phyloP scores from a whole-genome alignment of 495 filamentous ascomycete genomes.

The Pyrenopolyporus hunteri region DNA sequence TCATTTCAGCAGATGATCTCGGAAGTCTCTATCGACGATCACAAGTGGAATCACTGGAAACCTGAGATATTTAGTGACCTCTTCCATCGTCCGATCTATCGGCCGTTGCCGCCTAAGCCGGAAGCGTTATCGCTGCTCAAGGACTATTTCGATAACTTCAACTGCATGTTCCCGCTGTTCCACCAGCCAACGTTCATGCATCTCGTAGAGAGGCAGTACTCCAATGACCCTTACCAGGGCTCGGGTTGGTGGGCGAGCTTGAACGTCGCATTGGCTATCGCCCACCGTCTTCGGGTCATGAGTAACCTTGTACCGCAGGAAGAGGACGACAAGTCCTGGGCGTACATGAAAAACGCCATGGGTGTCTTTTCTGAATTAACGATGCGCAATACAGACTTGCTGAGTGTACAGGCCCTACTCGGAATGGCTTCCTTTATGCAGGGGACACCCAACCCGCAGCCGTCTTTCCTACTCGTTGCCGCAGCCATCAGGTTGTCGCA shows the following conservation, averaged over 20 bases:
- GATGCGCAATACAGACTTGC: constrained; percentile 92
- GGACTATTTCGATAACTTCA: constrained; percentile 98
- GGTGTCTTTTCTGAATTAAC: constrained; percentile 89
- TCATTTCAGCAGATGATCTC: constrained; percentile 98
- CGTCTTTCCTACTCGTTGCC: constrained; percentile 90
- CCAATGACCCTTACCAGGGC: constrained; percentile 88
- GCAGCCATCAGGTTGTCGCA: constrained; percentile 91
- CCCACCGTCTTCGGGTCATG: constrained; percentile 92
- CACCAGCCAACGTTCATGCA: constrained; percentile 99
- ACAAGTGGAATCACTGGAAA: constrained; percentile 96
- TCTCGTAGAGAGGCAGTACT: constrained; percentile 90
- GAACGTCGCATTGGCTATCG: constrained; percentile 91
- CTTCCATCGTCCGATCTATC: constrained; percentile 86
- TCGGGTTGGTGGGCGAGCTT: constrained; percentile 98
- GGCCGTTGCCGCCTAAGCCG: constrained; percentile 77
- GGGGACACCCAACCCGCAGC: constrained; percentile 95
- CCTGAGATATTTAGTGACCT: constrained; percentile 92
- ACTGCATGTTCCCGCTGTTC: constrained; percentile 96
- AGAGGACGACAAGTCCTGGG: constrained; percentile 92
- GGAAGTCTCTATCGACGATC: constrained; percentile 77
- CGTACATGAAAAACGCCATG: constrained; percentile 95
- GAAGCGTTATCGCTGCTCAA: constrained; percentile 83
- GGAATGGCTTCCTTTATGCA: constrained; percentile 97
- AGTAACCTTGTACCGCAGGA: constrained; percentile 87
- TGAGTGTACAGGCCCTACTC: constrained; percentile 95